Evolutionary conservation across 495 filamentous ascomycete genomes (phyloP), one percentile per base, ranked within the genome.

Genomic region (Neurospora sublineolata): DNA sequence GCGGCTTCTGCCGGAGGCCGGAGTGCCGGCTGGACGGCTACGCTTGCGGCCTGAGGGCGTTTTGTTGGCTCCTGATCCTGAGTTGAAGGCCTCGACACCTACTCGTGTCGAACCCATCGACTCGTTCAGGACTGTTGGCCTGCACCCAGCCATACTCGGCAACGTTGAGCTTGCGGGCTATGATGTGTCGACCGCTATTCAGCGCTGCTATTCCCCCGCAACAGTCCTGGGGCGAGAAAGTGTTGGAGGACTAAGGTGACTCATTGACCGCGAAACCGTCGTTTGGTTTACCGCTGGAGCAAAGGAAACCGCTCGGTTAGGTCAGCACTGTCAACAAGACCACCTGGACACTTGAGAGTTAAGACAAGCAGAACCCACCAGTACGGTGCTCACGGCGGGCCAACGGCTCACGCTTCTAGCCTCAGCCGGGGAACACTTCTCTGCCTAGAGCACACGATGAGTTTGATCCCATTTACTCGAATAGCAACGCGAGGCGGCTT

Each of bases 81-180:
- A 30, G 70, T 37, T 68, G 41, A 79, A 77, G n/a, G 74, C 72
- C 2, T 67, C 69, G 14, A 77, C 74, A 0, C 75, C 80, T 5
- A 74, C 75, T 8, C 83, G 83, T 4, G 82, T 92, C 36, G 37
- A 80, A 0, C 89, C 88, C 0, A 83, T 92, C 72, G 75, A 70
- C 18, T 72, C 88, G 77, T 97, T 95, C 75, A 83, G 89, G 9
- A 86, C 92, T 52, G 92, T 92, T 33, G 93, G 93, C 2, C 82
- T 99, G 30, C 95, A 98, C 75, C 95, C 95, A 0, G 84, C 88
- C 38, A 90, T 99, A 87, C 75, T 89, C 10, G 82, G 89, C 68
- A 99, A 98, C 73, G 85, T 97, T 38, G 73, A 87, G 72, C 84
- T 94, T 2, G 88, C 88, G 41, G 84, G 86, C 1, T 89, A 87